Percentiles rank a stretch among this genome's conserved stretches.
Evolutionary conservation across 768 basidiomycete genomes (phyloP).

Genomic region (Sarcomyxa edulis): DNA sequence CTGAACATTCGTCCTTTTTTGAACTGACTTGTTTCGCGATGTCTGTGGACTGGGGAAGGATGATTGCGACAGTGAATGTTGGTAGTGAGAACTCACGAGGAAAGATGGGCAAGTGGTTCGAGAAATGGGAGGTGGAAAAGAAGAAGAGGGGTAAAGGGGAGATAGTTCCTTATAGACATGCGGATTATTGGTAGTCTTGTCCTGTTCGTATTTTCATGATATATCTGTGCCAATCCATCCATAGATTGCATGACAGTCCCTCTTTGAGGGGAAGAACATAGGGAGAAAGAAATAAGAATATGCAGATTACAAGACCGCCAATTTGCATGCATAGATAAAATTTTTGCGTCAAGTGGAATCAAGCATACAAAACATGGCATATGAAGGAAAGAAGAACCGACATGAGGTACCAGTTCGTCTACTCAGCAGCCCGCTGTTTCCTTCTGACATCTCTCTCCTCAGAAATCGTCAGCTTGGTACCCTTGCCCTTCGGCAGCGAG

Average conservation of each 20-base stretch:
- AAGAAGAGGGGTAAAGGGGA: conserved; percentile 39
- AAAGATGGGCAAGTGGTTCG: conserved; percentile 89
- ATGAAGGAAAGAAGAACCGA: conserved; percentile 20
- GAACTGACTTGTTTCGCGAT: conserved; percentile 95
- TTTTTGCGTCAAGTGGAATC: conserved; percentile 23
- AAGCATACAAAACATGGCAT: conserved; percentile 38
- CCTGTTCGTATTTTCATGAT: conserved; percentile 2
- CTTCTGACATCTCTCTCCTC: conserved; percentile 94
- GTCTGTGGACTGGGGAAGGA: conserved; percentile 77
- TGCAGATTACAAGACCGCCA: no score
- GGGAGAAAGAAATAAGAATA: no score
- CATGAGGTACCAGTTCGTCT: conserved; percentile 22
- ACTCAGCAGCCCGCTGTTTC: conserved; percentile 67
- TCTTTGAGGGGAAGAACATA: no score
- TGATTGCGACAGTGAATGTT: conserved; percentile 95
- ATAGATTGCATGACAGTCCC: conserved; percentile 1
- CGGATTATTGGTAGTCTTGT: conserved; percentile 46
- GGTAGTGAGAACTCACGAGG: conserved; percentile 64
- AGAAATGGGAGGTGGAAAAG: conserved; percentile 83
- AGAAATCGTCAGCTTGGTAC: conserved; percentile 94
- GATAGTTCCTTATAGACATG: conserved; percentile 34
- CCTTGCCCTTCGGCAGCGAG: conserved; percentile 96
- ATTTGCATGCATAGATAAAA: conserved; percentile 24
- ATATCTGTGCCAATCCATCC: background rate
- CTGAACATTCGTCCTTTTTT: conserved; percentile 94